Evolutionary conservation across 1,139 yeast genomes (phyloP), one percentile per base, ranked within the genome.

Genomic region (Kodamaea arcana): DNA sequence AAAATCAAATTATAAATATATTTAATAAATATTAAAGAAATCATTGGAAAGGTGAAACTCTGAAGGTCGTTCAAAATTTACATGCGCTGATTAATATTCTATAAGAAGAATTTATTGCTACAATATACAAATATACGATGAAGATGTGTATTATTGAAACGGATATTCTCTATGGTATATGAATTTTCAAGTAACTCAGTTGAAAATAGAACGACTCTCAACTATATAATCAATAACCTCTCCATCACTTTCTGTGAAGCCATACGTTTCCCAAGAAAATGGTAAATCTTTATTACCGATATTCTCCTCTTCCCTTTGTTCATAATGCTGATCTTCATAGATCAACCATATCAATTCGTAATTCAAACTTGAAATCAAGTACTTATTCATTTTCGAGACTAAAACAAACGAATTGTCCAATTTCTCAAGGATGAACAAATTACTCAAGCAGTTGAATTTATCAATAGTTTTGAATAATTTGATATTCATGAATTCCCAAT

Each of bases 271-370:
- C 71, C 71, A 66, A 29, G 52, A 45, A 24, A 58, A 43, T 11
- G 45, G 48, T 17, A 15, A 17, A 21, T 11, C 11, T 9, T 13
- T 12, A 16, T 17, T 20, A 10, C 11, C 17, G 3, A 20, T 32
- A 7, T 17, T 37, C 2, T 39, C 36, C 10, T 24, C 31, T 13
- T 37, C 36, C 11, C 28, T 25, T 15, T 21, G 9, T 12, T 34
- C 38, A 22, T 16, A 26, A 20, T 29, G 30, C 33, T 54, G 56
- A 37, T 52, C 42, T 35, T 58, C 55, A 47, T 63, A 65, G 26
- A 68, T 60, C 28, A 58, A 52, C 70, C 70, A 68, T 17, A 66
- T 62, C 51, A 69, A 46, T 45, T 69, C 75, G 43, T 64, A 65
- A 28, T 53, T 51, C 36, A 69, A 56, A 36, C 69, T 62, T 15